These are phyloP conservation scores for Alternaria novae-zelandiae DNA, from an alignment of 2,329 filamentous ascomycete genomes.

Conservation along the genomic window DNA sequence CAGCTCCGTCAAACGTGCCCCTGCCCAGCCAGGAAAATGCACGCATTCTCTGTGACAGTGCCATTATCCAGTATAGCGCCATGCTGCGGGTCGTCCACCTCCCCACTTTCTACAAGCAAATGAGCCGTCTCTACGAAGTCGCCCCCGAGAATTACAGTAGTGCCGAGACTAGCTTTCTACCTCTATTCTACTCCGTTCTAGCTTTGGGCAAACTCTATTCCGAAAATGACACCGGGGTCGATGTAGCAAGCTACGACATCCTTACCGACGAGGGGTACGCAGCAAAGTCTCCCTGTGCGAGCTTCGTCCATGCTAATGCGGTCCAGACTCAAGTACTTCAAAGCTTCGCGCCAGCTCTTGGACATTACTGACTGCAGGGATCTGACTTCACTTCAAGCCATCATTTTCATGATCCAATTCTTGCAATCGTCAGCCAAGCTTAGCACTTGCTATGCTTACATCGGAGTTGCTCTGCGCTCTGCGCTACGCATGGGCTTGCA, in stretches of 20 bases:
- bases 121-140: conserved; percentile 79
- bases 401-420: conserved; percentile 62
- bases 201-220: conserved; percentile 57
- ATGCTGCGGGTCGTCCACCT: conserved; percentile 78
- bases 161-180: conserved; percentile 56
- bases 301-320: conserved; percentile 18
- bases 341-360: conserved; percentile 55
- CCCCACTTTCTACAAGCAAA: conserved; percentile 77
- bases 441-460: conserved; percentile 60
- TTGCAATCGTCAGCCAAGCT: conserved; percentile 60
- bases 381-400: conserved; percentile 57
- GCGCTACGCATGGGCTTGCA: conserved; percentile 60
- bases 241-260: conserved; percentile 52
- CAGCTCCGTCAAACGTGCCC: conserved; percentile 55
- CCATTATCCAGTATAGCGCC: conserved; percentile 67
- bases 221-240: conserved; percentile 46
- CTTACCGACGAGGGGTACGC: conserved; percentile 56
- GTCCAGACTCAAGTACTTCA: conserved; percentile 57
- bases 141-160: conserved; percentile 57
- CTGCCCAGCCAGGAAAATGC: conserved; percentile 70
- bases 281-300: not conserved
- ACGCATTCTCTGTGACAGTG: conserved; percentile 62
- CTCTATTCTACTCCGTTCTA: conserved; percentile 56
- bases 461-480: conserved; percentile 59
- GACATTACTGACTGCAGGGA: conserved; percentile 62